Evolutionary conservation across 768 basidiomycete species (phyloP), one percentile per base, ranked within the genome.

Genomic region (Agaricus sinodeliciosus): DNA sequence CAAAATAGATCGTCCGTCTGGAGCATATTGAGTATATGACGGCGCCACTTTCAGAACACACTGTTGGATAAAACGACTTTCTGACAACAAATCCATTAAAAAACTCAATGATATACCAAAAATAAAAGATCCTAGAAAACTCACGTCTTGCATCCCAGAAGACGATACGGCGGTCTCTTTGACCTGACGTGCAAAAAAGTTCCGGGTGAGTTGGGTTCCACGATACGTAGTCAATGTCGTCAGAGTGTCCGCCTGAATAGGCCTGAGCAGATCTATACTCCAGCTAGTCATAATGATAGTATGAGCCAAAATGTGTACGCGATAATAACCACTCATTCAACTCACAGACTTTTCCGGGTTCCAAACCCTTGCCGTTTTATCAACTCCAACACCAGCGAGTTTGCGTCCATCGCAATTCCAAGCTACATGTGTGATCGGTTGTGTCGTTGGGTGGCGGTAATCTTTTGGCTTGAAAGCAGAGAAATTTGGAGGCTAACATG

Each of bases 131-230:
- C 22, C 22, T 42, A 26, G 26, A 16, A 9, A 46, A 69, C 81
- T 57, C 69, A 91, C 89, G 87, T 65, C 89, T 73, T 15, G 87
- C 85, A 63, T 92, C 89, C 87, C 89, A 92, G 60, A 90, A 90
- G 1, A 85, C 84, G 25, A 91, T 76, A 22, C 80, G 73, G 57
- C 82, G 74, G 58, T 92, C 89, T 60, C 79, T 85, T 62, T 84
- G 81, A 59, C 88, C 84, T 13, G 87, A 87, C 0, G 89, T 84
- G 55, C 85, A 89, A 62, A 92, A 88, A 13, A 90, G 68, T 36
- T 90, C 89, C 3, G 89, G 87, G 58, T 91, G 88, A 2, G 84
- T 86, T 1, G 89, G 89, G 63, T 89, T 89, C 88, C 89, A 92
- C 7, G 87, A 81, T 39, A 90, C 69, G 55, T 89, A 82, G 59